phyloP scores from a whole-genome alignment of 805 yeast species.

The Candida coquimbonensis region DNA sequence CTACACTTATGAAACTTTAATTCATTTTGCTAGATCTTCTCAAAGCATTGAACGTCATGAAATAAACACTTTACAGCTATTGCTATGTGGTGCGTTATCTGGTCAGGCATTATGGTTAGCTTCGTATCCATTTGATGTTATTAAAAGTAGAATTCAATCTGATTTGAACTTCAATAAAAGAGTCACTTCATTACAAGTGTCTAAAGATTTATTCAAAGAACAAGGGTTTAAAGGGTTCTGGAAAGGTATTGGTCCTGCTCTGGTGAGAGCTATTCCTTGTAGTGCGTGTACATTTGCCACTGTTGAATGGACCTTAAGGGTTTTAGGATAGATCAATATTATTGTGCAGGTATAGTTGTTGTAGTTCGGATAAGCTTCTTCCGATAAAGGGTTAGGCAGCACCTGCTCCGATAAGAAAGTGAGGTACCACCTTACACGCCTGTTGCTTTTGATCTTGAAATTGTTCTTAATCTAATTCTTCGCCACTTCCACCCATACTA shows the following conservation, averaged over 20 bases:
- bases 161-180: conserved; percentile 37
- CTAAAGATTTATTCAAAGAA: conserved; percentile 20
- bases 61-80: conserved; percentile 80
- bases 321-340: conserved; percentile 10
- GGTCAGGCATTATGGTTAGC: conserved; percentile 86
- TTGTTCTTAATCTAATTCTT: no score
- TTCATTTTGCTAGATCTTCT: conserved; percentile 39
- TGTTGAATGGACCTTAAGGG: conserved; percentile 59
- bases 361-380: background rate
- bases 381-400: background rate
- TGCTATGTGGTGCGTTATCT: conserved; percentile 82
- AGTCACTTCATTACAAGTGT: conserved; percentile 36
- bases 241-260: conserved; percentile 56
- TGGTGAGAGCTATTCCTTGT: conserved; percentile 55
- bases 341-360: background rate
- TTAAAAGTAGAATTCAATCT: conserved; percentile 83
- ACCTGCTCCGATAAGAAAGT: background rate
- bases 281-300: conserved; percentile 74
- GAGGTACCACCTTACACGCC: no score
- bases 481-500: no score
- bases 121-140: conserved; percentile 83
- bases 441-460: no score
- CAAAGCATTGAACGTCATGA: conserved; percentile 45
- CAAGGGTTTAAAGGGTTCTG: conserved; percentile 50
- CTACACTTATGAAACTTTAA: conserved; percentile 82